Evolutionary conservation across 164 flowering plant species (phyloP).

Genomic region (Macadamia integrifolia): DNA sequence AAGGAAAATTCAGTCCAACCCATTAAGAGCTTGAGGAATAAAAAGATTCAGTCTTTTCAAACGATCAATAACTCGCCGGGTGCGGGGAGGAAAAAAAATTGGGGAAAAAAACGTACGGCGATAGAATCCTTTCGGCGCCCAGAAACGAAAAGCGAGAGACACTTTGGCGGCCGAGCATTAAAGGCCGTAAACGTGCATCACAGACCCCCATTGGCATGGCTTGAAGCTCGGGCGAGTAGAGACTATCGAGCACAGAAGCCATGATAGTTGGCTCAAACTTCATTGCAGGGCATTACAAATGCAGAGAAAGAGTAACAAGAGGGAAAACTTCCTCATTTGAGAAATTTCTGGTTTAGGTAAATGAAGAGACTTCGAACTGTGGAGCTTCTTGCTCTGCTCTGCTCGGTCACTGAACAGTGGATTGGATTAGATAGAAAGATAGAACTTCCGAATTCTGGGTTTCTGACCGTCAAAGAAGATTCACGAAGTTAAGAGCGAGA

Average conservation of each 20-base stretch:
- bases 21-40: not conserved
- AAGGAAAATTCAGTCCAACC: too few species aligned
- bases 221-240: slow-evolving; percentile 8
- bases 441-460: too few species aligned
- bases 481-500: too few species aligned
- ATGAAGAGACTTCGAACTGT: not conserved
- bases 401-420: too few species aligned
- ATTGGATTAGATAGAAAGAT: too few species aligned
- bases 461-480: too few species aligned
- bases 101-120: slow-evolving; percentile 23
- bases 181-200: slow-evolving; percentile 21
- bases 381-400: too few species aligned
- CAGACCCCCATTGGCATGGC: slow-evolving; percentile 23
- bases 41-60: not conserved
- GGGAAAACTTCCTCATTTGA: slow-evolving; percentile 17
- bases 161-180: slow-evolving; percentile 11
- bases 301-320: not conserved
- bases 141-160: slow-evolving; percentile 19
- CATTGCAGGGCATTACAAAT: slow-evolving; percentile 7
- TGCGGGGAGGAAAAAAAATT: not conserved
- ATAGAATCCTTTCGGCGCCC: slow-evolving; percentile 13
- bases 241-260: slow-evolving; percentile 15
- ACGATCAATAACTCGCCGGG: not conserved
- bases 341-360: not conserved
- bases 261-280: slow-evolving; percentile 5